Percentiles rank a stretch among this genome's conserved stretches.
Evolutionary conservation across 2,329 filamentous ascomycete species (phyloP).

Genomic region (Xylaria digitata): DNA sequence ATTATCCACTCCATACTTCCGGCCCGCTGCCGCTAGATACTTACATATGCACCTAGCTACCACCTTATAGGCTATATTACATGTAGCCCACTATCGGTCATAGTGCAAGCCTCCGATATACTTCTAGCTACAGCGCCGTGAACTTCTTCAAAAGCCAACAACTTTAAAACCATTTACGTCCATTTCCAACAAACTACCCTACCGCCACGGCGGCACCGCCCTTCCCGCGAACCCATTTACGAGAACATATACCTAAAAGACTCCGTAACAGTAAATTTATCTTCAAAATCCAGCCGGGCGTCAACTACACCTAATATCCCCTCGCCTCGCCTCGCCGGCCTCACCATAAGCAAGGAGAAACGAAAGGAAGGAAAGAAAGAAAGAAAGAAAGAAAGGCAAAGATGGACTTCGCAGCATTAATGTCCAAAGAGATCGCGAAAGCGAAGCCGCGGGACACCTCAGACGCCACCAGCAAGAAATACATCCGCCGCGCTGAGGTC

Average conservation of each 20-base stretch:
- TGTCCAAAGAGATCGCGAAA: constrained; percentile 93
- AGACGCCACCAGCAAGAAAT: constrained; percentile 69
- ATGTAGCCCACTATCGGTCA: neutral
- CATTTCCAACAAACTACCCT: no score
- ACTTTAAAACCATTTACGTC: no score
- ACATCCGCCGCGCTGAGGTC: constrained; percentile 83
- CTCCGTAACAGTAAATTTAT: no score
- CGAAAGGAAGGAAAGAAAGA: neutral
- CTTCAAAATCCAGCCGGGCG: no score
- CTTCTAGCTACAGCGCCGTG: no score
- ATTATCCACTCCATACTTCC: no score
- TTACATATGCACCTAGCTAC: no score
- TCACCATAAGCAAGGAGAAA: neutral
- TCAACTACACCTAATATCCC: neutral
- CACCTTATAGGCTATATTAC: no score
- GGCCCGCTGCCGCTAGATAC: constrained; percentile 4
- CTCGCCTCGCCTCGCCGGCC: neutral
- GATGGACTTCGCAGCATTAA: constrained; percentile 96
- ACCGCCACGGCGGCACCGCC: neutral
- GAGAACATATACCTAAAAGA: neutral
- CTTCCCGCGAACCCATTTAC: neutral
- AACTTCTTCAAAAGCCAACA: no score
- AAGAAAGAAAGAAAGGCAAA: constrained; percentile 44
- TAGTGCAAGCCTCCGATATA: no score
- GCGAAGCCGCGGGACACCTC: constrained; percentile 60